A percentile compares a stretch with the other conserved stretches of the same genome.
Conservation (phyloP, 495 filamentous ascomycete species). For the Hyphodiscus hymeniophilus region DNA sequence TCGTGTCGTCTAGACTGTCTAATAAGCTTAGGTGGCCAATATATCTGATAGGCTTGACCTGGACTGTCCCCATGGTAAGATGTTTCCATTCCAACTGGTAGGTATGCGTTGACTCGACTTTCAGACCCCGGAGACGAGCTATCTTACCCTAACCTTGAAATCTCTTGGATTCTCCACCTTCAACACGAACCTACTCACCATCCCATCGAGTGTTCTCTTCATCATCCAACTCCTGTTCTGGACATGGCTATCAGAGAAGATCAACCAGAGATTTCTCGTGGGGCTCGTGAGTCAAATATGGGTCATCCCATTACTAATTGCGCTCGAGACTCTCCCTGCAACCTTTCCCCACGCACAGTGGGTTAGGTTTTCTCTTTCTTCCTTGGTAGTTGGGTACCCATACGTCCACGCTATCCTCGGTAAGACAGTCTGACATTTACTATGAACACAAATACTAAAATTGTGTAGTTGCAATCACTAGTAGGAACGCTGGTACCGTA, state of each 20-base stretch:
- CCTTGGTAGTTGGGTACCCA: constrained; percentile 40
- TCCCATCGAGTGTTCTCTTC: constrained; percentile 46
- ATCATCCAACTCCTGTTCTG: constrained; percentile 38
- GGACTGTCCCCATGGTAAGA: constrained; percentile 39
- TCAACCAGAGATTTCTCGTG: constrained; percentile 47
- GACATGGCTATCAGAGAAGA: constrained; percentile 51
- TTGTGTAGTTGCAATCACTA: constrained; percentile 53
- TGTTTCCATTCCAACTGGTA: neutral
- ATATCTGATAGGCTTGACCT: constrained; percentile 53
- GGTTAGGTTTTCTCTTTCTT: constrained; percentile 45
- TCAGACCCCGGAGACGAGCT: constrained; percentile 38
- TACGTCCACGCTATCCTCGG: constrained; percentile 43
- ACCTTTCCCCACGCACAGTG: constrained; percentile 27
- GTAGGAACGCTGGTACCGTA: constrained; percentile 58
- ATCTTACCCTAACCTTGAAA: constrained; percentile 55
- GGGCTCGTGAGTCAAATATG: constrained; percentile 45
- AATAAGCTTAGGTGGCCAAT: constrained; percentile 43
- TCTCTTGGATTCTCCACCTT: constrained; percentile 58
- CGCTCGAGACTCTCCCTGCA: constrained; percentile 35
- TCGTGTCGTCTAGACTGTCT: neutral
- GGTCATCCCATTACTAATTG: constrained; percentile 47
- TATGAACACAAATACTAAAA: neutral
- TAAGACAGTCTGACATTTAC: neutral
- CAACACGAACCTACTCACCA: constrained; percentile 59
- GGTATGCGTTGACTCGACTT: neutral